These are phyloP conservation scores for Leccinum obscurum DNA, from an alignment of 768 basidiomycete species.

Conservation along the genomic window DNA sequence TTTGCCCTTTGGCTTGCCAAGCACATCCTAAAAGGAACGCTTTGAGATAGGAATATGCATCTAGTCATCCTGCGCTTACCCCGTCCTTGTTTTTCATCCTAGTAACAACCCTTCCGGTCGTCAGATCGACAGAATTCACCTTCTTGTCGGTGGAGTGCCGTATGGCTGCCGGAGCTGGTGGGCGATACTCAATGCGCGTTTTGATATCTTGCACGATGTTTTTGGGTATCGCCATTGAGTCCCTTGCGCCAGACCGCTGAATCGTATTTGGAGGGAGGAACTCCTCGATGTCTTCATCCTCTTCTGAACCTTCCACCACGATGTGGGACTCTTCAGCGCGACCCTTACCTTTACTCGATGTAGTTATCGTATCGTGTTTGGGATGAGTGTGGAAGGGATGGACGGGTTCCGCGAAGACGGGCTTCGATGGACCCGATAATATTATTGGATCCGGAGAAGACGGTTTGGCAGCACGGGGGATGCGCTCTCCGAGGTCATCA, in stretches of 20 bases:
- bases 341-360: conserved; percentile 25
- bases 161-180: conserved; percentile 8
- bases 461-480: conserved; percentile 13
- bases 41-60: conserved; percentile 5
- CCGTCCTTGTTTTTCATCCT: conserved; percentile 28
- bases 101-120: background rate
- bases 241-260: background rate
- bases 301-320: conserved; percentile 26
- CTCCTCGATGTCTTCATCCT: conserved; percentile 23
- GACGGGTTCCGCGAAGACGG: background rate
- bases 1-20: background rate
- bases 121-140: conserved; percentile 10
- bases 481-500: conserved; percentile 26
- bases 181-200: conserved; percentile 8
- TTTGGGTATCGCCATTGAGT: conserved; percentile 18
- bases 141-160: background rate
- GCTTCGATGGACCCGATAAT: background rate
- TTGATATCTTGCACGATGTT: conserved; percentile 16
- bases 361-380: background rate
- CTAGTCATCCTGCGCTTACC: conserved; percentile 18
- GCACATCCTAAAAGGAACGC: conserved; percentile 6
- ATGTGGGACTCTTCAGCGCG: conserved; percentile 16
- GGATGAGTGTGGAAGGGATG: conserved; percentile 30
- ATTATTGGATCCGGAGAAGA: conserved; percentile 30
- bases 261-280: conserved; percentile 11